Evolutionary conservation across 371 early-diverging fungal genomes (phyloP), one percentile per base, ranked within the genome.

Genomic region (Mucor racemosus): DNA sequence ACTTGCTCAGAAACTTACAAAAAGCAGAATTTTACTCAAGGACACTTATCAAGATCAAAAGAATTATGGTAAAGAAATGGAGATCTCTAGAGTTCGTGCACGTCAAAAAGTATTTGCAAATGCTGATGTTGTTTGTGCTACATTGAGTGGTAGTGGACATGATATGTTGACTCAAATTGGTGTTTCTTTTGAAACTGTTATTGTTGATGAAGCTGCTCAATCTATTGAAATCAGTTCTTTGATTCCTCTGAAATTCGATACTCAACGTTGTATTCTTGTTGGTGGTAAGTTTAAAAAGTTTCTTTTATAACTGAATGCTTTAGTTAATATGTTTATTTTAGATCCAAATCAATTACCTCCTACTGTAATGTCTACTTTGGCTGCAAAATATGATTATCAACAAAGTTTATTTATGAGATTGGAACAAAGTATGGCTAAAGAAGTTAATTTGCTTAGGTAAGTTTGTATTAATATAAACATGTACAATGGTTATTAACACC

Each of bases 161-260:
- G 96, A 96, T 26, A 80, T 89, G 66, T 70, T 97, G 48, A 80
- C 88, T 0, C 76, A 80, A 33, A 72, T 91, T 35, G 78, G 79
- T 7, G 78, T 88, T 46, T 72, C 84, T 4, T 94, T 95, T 69
- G 89, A 91, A 17, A 90, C 90, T 0, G 94, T 97, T 5, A 94
- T 99, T 66, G 92, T 99, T 54, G 99, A 99, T 76, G 99, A 99
- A 79, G 99, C 99, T 0, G 96, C 97, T 39, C 99, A 99, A 74
- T 89, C 96, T 0, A 90, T 96, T 19, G 99, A 99, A 74, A 81
- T 96, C 26, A 89, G 92, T 50, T 85, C 91, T 4, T 67, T 98
- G 73, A 98, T 99, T 72, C 98, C 99, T 14, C 73, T 99, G 10
- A 90, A 92, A 56, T 94, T 92, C 65, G 91, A 91, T 57, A 91